Percentiles rank a stretch among this genome's conserved stretches.
Evolutionary conservation across 1,139 yeast genomes (phyloP).

Genomic region (Kurtzmaniella quercitrusa): DNA sequence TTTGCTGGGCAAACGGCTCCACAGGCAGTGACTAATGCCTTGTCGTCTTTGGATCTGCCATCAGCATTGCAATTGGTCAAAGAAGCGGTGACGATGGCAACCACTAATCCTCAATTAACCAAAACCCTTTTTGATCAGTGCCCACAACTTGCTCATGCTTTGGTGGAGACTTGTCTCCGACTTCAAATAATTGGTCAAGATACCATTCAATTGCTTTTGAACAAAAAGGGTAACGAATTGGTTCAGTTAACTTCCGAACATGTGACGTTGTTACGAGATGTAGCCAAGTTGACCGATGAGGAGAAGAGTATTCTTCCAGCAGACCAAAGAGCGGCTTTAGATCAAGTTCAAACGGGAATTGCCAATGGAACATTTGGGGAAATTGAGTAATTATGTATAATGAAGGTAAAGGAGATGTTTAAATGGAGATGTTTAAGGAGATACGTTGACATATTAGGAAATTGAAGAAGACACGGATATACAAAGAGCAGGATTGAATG

Average conservation of each 20-base stretch:
- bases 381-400: conserved; percentile 6
- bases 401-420: neutral
- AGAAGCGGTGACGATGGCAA: conserved; percentile 63
- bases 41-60: conserved; percentile 53
- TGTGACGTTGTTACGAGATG: conserved; percentile 46
- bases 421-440: neutral
- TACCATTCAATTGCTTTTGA: conserved; percentile 43
- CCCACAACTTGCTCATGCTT: conserved; percentile 78
- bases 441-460: too few species aligned
- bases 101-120: conserved; percentile 60
- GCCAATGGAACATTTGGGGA: conserved; percentile 45
- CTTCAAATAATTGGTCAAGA: conserved; percentile 56
- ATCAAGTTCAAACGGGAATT: conserved; percentile 38
- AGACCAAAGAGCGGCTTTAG: conserved; percentile 44
- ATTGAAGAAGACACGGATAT: too few species aligned
- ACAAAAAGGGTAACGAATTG: conserved; percentile 31
- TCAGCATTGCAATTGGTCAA: conserved; percentile 52
- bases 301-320: conserved; percentile 61
- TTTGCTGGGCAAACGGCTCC: conserved; percentile 50
- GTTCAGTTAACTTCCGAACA: conserved; percentile 47
- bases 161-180: conserved; percentile 70
- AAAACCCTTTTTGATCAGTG: conserved; percentile 59
- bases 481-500: too few species aligned
- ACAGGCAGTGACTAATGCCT: conserved; percentile 58
- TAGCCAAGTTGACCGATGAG: conserved; percentile 57